These are phyloP conservation scores for Aeminium ludgeri DNA, from an alignment of 495 filamentous ascomycete genomes.

Conservation along the genomic window DNA sequence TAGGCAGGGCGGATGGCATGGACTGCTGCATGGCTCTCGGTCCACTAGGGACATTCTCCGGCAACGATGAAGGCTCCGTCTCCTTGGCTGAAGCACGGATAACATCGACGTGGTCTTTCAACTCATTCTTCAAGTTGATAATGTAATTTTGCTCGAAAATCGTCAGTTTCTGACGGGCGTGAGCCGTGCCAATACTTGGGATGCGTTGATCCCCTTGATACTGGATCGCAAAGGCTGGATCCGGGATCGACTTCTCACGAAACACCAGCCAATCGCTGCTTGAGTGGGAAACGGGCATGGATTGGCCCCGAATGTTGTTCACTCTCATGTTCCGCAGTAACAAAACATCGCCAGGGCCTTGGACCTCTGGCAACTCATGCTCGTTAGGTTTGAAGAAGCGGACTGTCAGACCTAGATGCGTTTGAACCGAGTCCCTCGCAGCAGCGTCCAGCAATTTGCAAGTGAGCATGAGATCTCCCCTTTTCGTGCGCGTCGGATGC, in stretches of 20 bases:
- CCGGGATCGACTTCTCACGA: constrained; percentile 10
- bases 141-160: constrained; percentile 18
- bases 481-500: constrained; percentile 19
- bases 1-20: no score
- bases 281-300: constrained; percentile 8
- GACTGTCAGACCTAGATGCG: constrained; percentile 8
- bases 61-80: no score
- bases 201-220: constrained; percentile 8
- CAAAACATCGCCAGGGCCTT: constrained; percentile 19
- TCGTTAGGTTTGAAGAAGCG: constrained; percentile 13
- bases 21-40: no score
- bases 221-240: constrained; percentile 8
- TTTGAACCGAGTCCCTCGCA: background rate
- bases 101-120: constrained; percentile 1
- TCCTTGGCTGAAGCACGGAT: background rate
- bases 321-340: constrained; percentile 18
- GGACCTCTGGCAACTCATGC: constrained; percentile 13
- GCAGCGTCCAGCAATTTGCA: constrained; percentile 16
- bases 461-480: constrained; percentile 11
- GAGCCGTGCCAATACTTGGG: constrained; percentile 1
- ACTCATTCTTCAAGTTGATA: constrained; percentile 14
- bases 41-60: no score
- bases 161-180: background rate
- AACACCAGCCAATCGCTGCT: constrained; percentile 7
- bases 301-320: background rate